Base-by-base conservation (phyloP, 176 grass and related monocot genomes). In the Pontederia paniculata region DNA sequence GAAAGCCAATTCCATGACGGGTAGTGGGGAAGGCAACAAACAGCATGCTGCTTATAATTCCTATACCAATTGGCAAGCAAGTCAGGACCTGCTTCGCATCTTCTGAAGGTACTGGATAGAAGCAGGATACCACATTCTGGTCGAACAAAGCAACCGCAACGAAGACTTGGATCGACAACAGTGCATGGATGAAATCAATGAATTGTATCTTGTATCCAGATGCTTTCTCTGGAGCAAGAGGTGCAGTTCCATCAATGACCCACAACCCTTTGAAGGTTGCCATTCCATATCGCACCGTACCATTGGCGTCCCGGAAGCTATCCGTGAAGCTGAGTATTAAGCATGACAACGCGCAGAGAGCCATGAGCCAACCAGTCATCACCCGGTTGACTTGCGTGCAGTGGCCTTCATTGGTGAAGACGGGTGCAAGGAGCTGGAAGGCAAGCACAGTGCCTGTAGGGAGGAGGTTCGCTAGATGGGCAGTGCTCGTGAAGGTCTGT, bases 11-110 rank as follows among this genome's bases (percentile, higher is more conserved):
- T 52, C 76, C 69, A 70, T 86, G 76, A 19, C 57, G 63, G n/a
- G 76, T 83, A 37, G 85, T 81, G 48, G 82, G 82, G 69, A 96
- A 89, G 45, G 70, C 74, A 65, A 84, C 76, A 76, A 96, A 96
- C 18, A 86, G 5, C 67, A 85, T 69, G 62, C 85, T 96, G 65
- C 79, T 68, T 54, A 77, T 53, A 48, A 89, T 59, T 57, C 79
- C 85, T 54, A 96, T 81, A 43, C 21, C 74, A 66, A 86, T 47
- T 9, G 74, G 77, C 59, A 89, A 48, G 69, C 67, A 55, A 50
- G 70, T 76, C 54, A 87, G 67, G 28, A 89, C 62, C 73, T 81
- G 59, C 51, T 77, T 76, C 44, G 59, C 68, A 55, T 86, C 63
- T 73, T 83, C 79, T 0, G 81, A 77, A 65, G 76, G 67, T 37